phyloP scores from a whole-genome alignment of 495 filamentous ascomycete genomes.

The Cercophora scortea region DNA sequence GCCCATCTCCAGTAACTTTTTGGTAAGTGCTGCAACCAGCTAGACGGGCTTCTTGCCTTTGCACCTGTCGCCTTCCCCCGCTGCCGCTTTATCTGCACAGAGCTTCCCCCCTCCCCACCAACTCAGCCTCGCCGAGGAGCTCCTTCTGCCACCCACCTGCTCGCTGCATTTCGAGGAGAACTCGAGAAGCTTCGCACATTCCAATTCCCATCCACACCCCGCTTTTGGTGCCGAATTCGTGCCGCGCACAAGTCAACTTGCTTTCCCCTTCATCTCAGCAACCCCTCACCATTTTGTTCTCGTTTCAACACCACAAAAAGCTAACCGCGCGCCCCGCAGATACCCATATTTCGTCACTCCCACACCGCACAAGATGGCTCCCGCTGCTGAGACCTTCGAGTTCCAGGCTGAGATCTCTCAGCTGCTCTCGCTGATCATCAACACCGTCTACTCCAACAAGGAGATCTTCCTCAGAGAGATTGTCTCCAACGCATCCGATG shows the following conservation, averaged over 20 bases:
- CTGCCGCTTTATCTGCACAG: background rate
- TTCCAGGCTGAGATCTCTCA: slow-evolving; percentile 99
- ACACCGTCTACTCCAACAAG: slow-evolving; percentile 99
- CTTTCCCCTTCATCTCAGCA: background rate
- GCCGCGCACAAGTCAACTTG: no score
- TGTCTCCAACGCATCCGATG: slow-evolving; percentile 96
- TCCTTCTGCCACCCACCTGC: background rate
- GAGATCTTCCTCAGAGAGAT: slow-evolving; percentile 98
- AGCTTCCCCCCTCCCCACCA: background rate
- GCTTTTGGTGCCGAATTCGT: no score
- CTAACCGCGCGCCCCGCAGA: slow-evolving; percentile 11
- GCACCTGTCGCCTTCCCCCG: background rate
- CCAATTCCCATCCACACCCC: no score
- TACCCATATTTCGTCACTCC: slow-evolving; percentile 12
- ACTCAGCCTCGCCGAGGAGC: slow-evolving; percentile 4
- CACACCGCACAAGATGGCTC: slow-evolving; percentile 55
- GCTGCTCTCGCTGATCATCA: slow-evolving; percentile 98
- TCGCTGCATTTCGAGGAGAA: background rate
- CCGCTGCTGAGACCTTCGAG: slow-evolving; percentile 82
- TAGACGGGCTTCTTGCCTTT: no score
- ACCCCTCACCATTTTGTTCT: background rate
- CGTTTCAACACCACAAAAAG: background rate
- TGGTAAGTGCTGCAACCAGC: no score
- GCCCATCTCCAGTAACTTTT: slow-evolving; percentile 1
- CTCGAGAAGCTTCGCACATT: no score